Base-by-base conservation (phyloP, 2,329 filamentous ascomycete species). In the Hypoxylon sp. region DNA sequence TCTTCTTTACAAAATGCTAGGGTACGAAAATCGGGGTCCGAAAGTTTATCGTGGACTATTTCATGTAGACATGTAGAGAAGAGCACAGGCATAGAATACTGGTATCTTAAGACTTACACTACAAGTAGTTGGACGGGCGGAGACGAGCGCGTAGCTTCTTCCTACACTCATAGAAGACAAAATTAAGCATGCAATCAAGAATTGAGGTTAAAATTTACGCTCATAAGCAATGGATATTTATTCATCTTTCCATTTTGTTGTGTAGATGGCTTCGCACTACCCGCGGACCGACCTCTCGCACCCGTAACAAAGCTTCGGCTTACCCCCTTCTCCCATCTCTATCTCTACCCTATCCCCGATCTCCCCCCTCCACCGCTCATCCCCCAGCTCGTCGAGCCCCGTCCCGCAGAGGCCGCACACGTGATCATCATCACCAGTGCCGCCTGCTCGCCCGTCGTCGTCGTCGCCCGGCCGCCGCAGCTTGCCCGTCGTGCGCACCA, bases 401-500 rank as follows among this genome's bases (percentile, higher is more conserved):
- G 91, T 86, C 51, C 86, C 86, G 76, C 93, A 97, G 7, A 94
- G 75, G 32, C 84, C 83, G 72, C 93, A 96, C n/a, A 71, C 37
- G 53, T 49, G 22, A 69, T 69, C 43, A 20, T 70, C 70, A 68
- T 73, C 22, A 71, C 73, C n/a, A n/a, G n/a, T n/a, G n/a, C n/a
- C 7, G 75, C 47, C 20, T 48, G 24, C 50, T 20, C 13, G n/a
- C n/a, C 13, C 58, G 49, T 71, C 70, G 10, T 24, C 7, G 26
- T 11, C 22, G 13, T n/a, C 70, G 20, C 79, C 70, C 0, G 80
- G 75, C 19, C 86, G 79, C 24, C 86, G 79, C 47, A 98, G 83
- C 78, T 96, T 97, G 53, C 88, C 89, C n/a, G 91, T 90, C 32
- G 94, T 99, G 65, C 93, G 88, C 4, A 97, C 94, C 8, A 99